Percentiles rank a stretch among this genome's conserved stretches.
phyloP scores from a whole-genome alignment of 441 rosid species.

The Gossypium gossypioides region DNA sequence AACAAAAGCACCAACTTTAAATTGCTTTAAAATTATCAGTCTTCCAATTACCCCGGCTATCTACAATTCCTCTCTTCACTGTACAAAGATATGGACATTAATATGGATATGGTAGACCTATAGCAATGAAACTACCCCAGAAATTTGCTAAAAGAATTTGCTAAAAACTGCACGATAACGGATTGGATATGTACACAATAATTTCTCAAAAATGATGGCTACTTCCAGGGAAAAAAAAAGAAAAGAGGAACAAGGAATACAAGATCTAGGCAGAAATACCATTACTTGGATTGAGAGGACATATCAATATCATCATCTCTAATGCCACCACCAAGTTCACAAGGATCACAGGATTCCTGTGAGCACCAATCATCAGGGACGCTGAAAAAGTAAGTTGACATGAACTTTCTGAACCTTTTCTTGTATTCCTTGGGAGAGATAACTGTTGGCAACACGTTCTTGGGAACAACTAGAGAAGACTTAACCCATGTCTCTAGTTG shows the following conservation, averaged over 20 bases:
- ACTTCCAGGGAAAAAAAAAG: neutral
- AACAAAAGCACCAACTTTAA: neutral
- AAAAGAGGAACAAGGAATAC: neutral
- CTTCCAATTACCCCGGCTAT: neutral
- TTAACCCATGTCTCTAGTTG: constrained; percentile 95
- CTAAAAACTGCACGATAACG: constrained; percentile 53
- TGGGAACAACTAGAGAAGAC: constrained; percentile 75
- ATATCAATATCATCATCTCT: constrained; percentile 7
- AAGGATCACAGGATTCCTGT: constrained; percentile 27
- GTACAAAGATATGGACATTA: neutral
- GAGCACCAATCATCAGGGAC: constrained; percentile 89
- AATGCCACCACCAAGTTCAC: constrained; percentile 38
- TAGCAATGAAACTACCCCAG: constrained; percentile 33
- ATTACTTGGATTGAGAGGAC: constrained; percentile 16
- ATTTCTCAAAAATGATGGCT: constrained; percentile 12
- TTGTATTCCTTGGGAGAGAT: constrained; percentile 89
- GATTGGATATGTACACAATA: constrained; percentile 34
- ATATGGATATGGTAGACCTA: neutral
- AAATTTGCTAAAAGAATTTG: constrained; percentile 53
- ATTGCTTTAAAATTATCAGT: neutral
- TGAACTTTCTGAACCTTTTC: constrained; percentile 83
- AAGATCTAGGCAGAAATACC: constrained; percentile 7
- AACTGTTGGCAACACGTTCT: constrained; percentile 70
- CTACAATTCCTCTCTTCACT: neutral
- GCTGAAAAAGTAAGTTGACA: constrained; percentile 69